Base-by-base conservation (phyloP, 768 basidiomycete species). In the Tricholoma sp. region DNA sequence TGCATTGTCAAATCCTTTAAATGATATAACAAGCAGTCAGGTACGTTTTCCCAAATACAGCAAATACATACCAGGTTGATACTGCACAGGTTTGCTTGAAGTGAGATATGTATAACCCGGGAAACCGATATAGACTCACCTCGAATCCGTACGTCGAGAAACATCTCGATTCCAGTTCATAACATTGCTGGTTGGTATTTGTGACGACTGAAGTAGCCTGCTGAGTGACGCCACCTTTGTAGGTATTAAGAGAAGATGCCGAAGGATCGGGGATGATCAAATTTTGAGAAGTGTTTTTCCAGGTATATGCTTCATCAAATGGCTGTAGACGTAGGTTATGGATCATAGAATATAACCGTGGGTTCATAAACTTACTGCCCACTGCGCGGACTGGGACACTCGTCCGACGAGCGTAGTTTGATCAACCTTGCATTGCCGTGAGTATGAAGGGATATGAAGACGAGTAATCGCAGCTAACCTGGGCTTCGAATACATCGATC, bases 401-500 rank as follows among this genome's bases (percentile, higher is more conserved):
- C 83, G 77, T 11, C 79, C 82, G 5, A 67, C 57, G 61, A 81
- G 76, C 59, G 70, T 79, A 10, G 63, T 68, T 37, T 67, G 72
- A 59, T 71, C 80, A 62, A 80, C 80, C 87, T 75, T 69, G 22
- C 55, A 59, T 22, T 22, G n/a, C 41, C 41, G 34, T 35, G 34
- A 16, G 11, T 10, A n/a, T n/a, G 12, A 7, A 6, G 21, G 49
- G 22, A 16, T 2, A 43, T 8, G 21, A 2, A 47, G 34, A 34
- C 21, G 21, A 39, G n/a, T 8, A 27, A 35, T 19, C 46, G 46
- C 14, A 10, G 39, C 63, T 62, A 58, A 70, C 83, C 72, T 89
- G 85, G 6, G 93, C 92, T 72, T 95, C 94, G 57, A 96, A 86
- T 47, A 96, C 68, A 69, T 96, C 94, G 52, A 95, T 94, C 69